Base-by-base conservation (phyloP, 306 rosid genomes). In the Citrullus mucosospermus region DNA sequence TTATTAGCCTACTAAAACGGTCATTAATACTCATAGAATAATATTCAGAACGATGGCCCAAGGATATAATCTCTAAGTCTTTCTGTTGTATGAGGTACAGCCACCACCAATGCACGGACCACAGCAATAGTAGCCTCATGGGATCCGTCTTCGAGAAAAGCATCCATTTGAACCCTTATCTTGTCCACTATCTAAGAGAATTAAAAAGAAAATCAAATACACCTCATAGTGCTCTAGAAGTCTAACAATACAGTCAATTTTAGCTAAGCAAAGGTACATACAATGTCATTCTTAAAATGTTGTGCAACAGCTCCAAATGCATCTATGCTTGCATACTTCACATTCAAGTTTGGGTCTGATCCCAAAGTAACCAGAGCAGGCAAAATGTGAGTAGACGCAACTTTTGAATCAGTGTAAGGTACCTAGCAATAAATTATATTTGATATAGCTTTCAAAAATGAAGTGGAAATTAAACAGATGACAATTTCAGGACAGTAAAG, bases 131-230 rank as follows among this genome's bases (percentile, higher is more conserved):
- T 83, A 76, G 96, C 97, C 90, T 92, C 99, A 79, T 92, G 99
- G 65, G 98, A 92, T 77, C 99, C 98, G 87, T 95, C 98, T 79
- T 95, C 99, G 78, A 95, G 97, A 81, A 95, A 95, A 78, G 99
- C 99, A 88, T 95, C 99, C 98, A 95, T 90, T 88, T 95, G 98
- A 82, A 95, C 92, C 53, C 96, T 93, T 87, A 95, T 91, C 90
- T 95, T 95, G 80, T 95, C 99, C 76, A 95, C 96, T 88, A 95
- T 92, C 99, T 92, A 82, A 76, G 77, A 81, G 71, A 75, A 61
- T 16, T 10, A 72, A 15, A 15, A 56, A 44, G 9, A 16, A 65
- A 83, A 81, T 39, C 7, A 73, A 62, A 74, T 86, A 82, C 67
- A 15, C 59, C 70, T 46, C 76, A 6, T 56, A 76, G 68, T 78